Evolutionary conservation across 1,284 basidiomycete genomes (phyloP), one percentile per base, ranked within the genome.

Genomic region (Malassezia arunalokei): DNA sequence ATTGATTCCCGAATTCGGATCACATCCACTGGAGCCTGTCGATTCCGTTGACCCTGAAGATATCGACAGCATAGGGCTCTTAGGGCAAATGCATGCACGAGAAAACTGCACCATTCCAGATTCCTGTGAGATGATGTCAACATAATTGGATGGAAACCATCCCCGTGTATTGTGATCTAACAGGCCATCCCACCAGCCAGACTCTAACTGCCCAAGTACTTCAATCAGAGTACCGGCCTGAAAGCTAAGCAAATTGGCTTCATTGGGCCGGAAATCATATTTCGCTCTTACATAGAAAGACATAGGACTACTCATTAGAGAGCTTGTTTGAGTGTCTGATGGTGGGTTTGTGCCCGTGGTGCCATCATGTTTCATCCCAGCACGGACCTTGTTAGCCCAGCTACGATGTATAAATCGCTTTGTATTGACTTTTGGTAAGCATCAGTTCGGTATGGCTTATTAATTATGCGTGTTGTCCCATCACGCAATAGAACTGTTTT

Each of bases 161-260:
- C 92, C 92, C 47, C 92, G 59, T 7, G 62, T 57, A 14, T 65
- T 54, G 6, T 68, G 63, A 45, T 84, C 83, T 31, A 95, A 78
- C 56, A 96, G 78, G 7, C 94, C 92, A 75, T 98, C 94, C 92
- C 92, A 99, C 92, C 92, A 99, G 14, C 92, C 92, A 5, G 85
- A 87, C 43, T 87, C 86, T 49, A 95, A 81, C 70, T 85, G 83
- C 6, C 85, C 88, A 47, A 94, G 79, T 49, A 98, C 88, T 74
- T 96, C 89, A 65, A 98, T 94, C 59, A 96, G 80, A 68, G 94
- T 89, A 60, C 84, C 85, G 62, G 81, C 82, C 54, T 74, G 78
- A 73, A 98, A 98, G 11, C 86, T 86, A 42, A 98, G 81, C 0
- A 90, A 87, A 6, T 87, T 88, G 43, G 81, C 77, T 64, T 94